Conservation (phyloP, 768 basidiomycete species). For the Amyloporia xantha region DNA sequence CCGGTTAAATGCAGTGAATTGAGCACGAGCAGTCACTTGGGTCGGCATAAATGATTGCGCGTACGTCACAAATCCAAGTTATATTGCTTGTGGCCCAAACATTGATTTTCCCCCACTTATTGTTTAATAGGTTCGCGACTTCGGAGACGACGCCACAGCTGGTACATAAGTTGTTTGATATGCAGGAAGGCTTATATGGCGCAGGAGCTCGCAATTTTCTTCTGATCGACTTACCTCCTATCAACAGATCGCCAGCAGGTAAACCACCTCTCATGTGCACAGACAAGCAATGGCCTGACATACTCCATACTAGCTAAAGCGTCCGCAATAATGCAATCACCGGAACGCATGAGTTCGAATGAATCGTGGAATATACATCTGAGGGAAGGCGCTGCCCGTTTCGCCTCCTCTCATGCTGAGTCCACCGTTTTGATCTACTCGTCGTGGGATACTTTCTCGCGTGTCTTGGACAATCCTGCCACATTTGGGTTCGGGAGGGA, state of each 20-base stretch:
- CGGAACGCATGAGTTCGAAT: too few relatives aligned
- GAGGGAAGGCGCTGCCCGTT: conserved; percentile 24
- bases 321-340: too few relatives aligned
- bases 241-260: conserved; percentile 41
- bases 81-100: background rate
- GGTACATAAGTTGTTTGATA: conserved; percentile 32
- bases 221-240: conserved; percentile 54
- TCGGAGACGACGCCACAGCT: background rate
- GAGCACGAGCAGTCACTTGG: conserved; percentile 51
- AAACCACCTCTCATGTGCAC: conserved; percentile 1
- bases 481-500: conserved; percentile 31
- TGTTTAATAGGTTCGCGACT: too few relatives aligned
- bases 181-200: conserved; percentile 43
- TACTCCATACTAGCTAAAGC: too few relatives aligned
- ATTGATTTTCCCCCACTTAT: background rate
- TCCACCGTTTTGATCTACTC: conserved; percentile 45
- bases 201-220: conserved; percentile 45
- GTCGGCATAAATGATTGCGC: conserved; percentile 64
- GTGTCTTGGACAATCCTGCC: conserved; percentile 40
- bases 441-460: conserved; percentile 38
- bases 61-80: conserved; percentile 29
- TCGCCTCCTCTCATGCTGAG: conserved; percentile 36
- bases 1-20: background rate
- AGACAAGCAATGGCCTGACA: background rate
- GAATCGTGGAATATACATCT: conserved; percentile 43